Conservation (phyloP, 768 basidiomycete genomes). For the Rhizopogon salebrosus region DNA sequence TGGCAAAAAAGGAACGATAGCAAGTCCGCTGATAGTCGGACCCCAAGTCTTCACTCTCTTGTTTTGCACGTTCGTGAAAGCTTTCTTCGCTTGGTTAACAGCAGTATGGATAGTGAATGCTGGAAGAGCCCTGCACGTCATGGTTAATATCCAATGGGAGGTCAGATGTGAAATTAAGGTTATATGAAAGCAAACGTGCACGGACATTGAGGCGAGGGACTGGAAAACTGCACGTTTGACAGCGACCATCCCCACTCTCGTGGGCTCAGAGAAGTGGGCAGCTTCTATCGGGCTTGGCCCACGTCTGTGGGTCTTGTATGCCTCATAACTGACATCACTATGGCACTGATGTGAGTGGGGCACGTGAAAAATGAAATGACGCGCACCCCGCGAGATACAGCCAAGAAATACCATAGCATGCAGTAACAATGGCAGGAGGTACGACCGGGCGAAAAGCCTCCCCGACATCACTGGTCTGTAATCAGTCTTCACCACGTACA, state of each 20-base stretch:
- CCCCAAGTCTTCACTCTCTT: conserved; percentile 65
- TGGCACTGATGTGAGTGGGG: background rate
- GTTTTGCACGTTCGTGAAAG: conserved; percentile 55
- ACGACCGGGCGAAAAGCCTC: conserved; percentile 82
- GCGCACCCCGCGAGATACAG: conserved; percentile 63
- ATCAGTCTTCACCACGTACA: conserved; percentile 13
- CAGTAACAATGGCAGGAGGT: conserved; percentile 62
- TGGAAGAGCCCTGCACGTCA: conserved; percentile 59
- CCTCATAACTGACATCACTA: conserved; percentile 74
- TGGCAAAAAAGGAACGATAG: conserved; percentile 69
- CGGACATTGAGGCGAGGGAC: conserved; percentile 76
- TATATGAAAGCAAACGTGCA: conserved; percentile 12
- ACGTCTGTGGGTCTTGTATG: conserved; percentile 67
- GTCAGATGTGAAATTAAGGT: background rate
- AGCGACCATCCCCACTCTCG: conserved; percentile 62
- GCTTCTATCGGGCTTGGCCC: conserved; percentile 68
- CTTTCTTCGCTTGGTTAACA: conserved; percentile 67
- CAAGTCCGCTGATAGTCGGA: conserved; percentile 68
- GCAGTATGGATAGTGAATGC: conserved; percentile 84
- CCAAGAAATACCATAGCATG: conserved; percentile 81
- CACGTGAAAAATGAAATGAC: background rate
- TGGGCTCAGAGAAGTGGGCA: conserved; percentile 63
- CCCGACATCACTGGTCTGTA: conserved; percentile 74
- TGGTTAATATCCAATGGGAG: background rate
- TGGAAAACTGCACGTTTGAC: conserved; percentile 78